Conservation (phyloP, 176 grass and related monocot genomes). For the Themeda triandra region DNA sequence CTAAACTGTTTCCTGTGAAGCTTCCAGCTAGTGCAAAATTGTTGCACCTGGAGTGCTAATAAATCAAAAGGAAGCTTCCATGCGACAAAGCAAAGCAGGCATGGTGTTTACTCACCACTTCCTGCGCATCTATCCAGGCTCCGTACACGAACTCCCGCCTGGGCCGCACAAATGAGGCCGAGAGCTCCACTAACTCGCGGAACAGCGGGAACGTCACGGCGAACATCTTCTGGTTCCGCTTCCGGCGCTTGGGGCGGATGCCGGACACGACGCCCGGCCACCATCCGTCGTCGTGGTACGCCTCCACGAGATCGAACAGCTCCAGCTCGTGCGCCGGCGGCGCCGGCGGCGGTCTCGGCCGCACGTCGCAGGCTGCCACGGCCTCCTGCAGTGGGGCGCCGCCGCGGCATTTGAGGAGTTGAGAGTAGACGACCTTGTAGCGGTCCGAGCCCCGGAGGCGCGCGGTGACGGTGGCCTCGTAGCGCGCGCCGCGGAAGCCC, state of each 20-base stretch:
- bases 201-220: constrained; percentile 43
- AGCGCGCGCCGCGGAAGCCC: constrained; percentile 22
- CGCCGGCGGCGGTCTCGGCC: constrained; percentile 1
- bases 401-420: not conserved
- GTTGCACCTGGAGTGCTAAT: not conserved
- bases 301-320: constrained; percentile 50
- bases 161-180: constrained; percentile 34
- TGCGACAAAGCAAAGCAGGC: not conserved
- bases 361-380: not conserved
- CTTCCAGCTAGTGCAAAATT: not conserved
- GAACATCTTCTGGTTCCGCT: not conserved
- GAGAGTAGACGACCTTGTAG: constrained; percentile 25
- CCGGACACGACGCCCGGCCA: constrained; percentile 57
- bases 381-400: not conserved
- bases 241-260: not conserved
- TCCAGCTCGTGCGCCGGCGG: not conserved
- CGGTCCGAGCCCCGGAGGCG: not conserved
- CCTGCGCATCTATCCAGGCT: constrained; percentile 33
- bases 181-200: constrained; percentile 30
- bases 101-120: constrained; percentile 13
- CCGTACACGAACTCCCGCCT: constrained; percentile 35
- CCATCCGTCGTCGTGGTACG: constrained; percentile 52
- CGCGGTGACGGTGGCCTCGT: constrained; percentile 26
- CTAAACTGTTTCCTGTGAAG: not conserved
- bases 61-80: not conserved